These are phyloP conservation scores for Tetramitus jugosus DNA, from an alignment of 208 protist species.

Conservation along the genomic window DNA sequence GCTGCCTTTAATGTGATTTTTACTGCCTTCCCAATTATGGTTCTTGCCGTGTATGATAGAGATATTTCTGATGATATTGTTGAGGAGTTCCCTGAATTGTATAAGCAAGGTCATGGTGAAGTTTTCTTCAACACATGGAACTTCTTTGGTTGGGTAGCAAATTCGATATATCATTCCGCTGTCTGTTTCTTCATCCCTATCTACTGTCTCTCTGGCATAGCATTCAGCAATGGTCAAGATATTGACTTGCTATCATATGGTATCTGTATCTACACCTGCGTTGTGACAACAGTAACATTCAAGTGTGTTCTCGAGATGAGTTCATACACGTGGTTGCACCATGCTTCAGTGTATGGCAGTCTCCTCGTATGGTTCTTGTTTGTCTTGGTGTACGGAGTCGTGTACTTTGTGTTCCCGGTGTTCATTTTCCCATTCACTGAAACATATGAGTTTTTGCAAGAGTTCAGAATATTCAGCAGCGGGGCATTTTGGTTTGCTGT, in stretches of 20 bases:
- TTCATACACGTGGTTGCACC: constrained; percentile 1
- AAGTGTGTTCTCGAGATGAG: not conserved
- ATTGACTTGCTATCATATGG: not conserved
- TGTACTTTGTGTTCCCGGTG: not conserved
- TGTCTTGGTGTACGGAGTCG: not conserved
- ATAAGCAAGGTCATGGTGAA: constrained; percentile 23
- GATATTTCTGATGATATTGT: constrained; percentile 38
- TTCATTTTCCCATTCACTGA: not conserved
- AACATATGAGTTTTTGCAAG: constrained; percentile 7
- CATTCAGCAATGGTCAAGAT: not conserved
- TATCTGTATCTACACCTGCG: not conserved
- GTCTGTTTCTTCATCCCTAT: constrained; percentile 35
- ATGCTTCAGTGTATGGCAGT: not conserved
- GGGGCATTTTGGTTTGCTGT: not conserved
- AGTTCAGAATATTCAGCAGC: not conserved
- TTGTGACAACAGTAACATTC: not conserved
- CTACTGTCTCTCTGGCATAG: not conserved
- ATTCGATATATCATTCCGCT: constrained; percentile 27
- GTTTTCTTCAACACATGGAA: constrained; percentile 24
- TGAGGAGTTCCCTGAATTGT: constrained; percentile 35
- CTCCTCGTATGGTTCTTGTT: not conserved
- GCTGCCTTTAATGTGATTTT: constrained; percentile 62
- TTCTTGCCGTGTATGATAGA: constrained; percentile 59
- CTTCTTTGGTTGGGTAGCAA: constrained; percentile 30
- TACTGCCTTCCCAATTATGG: constrained; percentile 59